A percentile compares a stretch with the other conserved stretches of the same genome.
Conservation (phyloP, 805 yeast genomes). For the Candida coleopterorum region DNA sequence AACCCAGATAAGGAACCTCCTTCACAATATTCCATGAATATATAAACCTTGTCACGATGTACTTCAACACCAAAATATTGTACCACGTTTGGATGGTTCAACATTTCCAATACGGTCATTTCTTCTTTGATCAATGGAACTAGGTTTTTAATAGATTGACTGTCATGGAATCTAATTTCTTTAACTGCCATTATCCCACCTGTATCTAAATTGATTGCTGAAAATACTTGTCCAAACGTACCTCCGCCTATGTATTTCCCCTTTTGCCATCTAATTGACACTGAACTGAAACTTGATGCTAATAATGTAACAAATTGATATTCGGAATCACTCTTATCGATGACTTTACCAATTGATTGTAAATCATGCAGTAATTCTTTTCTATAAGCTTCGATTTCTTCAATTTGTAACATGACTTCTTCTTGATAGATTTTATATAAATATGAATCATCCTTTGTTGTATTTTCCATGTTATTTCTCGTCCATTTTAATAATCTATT, state of each 20-base stretch:
- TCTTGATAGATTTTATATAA: slow-evolving; percentile 51
- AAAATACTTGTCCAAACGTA: slow-evolving; percentile 89
- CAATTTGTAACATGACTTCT: slow-evolving; percentile 63
- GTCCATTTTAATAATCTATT: slow-evolving; percentile 52
- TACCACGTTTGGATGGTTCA: slow-evolving; percentile 93
- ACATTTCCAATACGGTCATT: slow-evolving; percentile 92
- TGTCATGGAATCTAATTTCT: slow-evolving; percentile 86
- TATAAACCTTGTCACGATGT: slow-evolving; percentile 89
- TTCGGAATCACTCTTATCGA: slow-evolving; percentile 83
- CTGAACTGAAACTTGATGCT: slow-evolving; percentile 84
- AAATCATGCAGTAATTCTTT: slow-evolving; percentile 36
- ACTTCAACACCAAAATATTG: slow-evolving; percentile 97
- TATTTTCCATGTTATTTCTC: slow-evolving; percentile 44
- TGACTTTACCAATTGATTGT: slow-evolving; percentile 72
- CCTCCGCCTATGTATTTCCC: slow-evolving; percentile 94
- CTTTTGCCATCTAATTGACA: slow-evolving; percentile 96
- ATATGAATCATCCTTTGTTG: slow-evolving; percentile 33
- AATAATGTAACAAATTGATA: slow-evolving; percentile 81
- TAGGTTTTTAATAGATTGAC: slow-evolving; percentile 75
- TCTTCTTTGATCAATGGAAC: slow-evolving; percentile 91
- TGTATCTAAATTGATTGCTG: slow-evolving; percentile 87
- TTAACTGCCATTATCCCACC: slow-evolving; percentile 97
- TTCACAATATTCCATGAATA: slow-evolving; percentile 96
- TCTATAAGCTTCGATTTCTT: slow-evolving; percentile 56
- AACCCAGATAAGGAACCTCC: slow-evolving; percentile 88